A percentile compares a stretch with the other conserved stretches of the same genome.
Conservation (phyloP, 2,329 filamentous ascomycete genomes). For the Pseudodiploospora longispora region DNA sequence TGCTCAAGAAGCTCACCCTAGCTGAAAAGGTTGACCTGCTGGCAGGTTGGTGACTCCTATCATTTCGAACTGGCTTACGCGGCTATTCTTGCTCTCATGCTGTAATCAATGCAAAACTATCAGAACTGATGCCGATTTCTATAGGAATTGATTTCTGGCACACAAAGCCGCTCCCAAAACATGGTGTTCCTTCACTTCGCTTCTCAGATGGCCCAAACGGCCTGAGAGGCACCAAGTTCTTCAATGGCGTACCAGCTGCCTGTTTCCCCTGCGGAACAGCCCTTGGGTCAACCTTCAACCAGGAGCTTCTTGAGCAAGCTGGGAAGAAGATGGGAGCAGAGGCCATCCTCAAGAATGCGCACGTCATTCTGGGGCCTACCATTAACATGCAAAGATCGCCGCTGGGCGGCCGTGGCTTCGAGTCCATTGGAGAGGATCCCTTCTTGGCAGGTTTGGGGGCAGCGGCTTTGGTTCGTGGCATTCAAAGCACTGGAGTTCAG, state of each 20-base stretch:
- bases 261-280: conserved; percentile 53
- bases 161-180: conserved; percentile 50
- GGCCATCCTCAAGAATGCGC: conserved; percentile 47
- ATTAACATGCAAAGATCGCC: conserved; percentile 55
- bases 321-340: conserved; percentile 46
- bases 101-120: too few species aligned
- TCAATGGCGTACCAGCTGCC: conserved; percentile 53
- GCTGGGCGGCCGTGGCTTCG: conserved; percentile 52
- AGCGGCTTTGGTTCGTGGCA: conserved; percentile 44
- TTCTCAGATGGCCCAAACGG: conserved; percentile 64
- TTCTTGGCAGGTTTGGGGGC: conserved; percentile 48
- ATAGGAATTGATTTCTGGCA: conserved; percentile 62
- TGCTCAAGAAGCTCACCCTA: conserved; percentile 45
- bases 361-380: conserved; percentile 52
- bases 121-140: background rate
- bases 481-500: conserved; percentile 47
- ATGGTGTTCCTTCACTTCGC: conserved; percentile 56
- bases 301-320: conserved; percentile 40
- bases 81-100: too few species aligned
- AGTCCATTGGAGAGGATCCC: conserved; percentile 51
- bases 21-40: conserved; percentile 46
- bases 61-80: background rate
- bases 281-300: conserved; percentile 51
- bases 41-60: conserved; percentile 28
- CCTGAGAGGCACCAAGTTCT: conserved; percentile 59